Evolutionary conservation across 768 basidiomycete genomes (phyloP), one percentile per base, ranked within the genome.

Genomic region (Mycena belliarum): DNA sequence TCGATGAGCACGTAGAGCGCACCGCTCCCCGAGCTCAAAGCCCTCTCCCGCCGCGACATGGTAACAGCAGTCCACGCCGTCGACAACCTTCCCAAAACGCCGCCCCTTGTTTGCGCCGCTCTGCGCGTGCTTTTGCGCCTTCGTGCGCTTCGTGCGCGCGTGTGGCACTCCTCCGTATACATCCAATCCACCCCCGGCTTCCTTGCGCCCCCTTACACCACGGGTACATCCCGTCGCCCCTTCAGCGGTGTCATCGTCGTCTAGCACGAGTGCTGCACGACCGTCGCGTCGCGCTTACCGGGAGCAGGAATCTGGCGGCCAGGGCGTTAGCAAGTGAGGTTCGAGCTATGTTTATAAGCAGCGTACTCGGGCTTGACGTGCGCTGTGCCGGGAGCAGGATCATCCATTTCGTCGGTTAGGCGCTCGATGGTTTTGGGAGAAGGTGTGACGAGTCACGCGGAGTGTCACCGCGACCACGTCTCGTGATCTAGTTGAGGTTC

Each of bases 51-150:
- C 83, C 3, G 92, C 94, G 49, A 93, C 73, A 49, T 79, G 82
- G 82, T 86, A 89, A 72, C 95, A 98, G 24, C 97, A 74, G 32
- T 93, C 87, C 3, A 93, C 72, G 42, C 90, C 89, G 66, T 95
- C 95, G 51, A 83, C 79, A 18, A 90, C 78, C 67, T 88, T 88
- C 18, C 80, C 85, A 70, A 93, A 95, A 15, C 86, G 80, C 40
- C 95, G 73, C 14, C 84, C 87, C 69, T 93, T 95, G 71, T 96
- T 97, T 57, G 87, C 85, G 2, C 95, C 95, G 29, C 83, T 77
- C 58, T 84, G 81, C 12, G 86, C 83, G 70, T 91, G 91, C 70
- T 83, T 88, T 68, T 87, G 82, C 62, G 86, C 84, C 67, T 84
- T 86, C 14, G 79, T 81, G 52, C 79, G 67, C 63, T 71, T 74